Percentiles rank a stretch among this genome's conserved stretches.
These are phyloP conservation scores for Adiantum capillusveneris DNA, from an alignment of 75 land plant species.

Conservation along the genomic window DNA sequence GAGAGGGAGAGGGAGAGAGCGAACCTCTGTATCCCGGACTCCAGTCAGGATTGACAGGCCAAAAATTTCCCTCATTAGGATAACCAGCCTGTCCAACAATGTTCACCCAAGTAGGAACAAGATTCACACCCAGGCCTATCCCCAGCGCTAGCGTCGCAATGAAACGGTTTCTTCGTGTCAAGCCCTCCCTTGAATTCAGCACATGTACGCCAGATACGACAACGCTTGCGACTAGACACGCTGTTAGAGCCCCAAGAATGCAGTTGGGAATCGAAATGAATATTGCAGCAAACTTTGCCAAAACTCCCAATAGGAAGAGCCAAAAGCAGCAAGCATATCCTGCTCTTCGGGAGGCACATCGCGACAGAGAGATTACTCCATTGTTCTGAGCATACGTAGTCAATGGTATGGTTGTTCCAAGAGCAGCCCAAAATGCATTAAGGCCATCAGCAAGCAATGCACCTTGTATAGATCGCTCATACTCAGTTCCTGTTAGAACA, in stretches of 20 bases:
- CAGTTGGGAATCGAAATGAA: slow-evolving; percentile 31
- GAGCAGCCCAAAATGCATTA: slow-evolving; percentile 33
- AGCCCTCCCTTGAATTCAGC: slow-evolving; percentile 17
- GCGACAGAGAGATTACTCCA: slow-evolving; percentile 37
- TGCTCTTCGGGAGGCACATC: slow-evolving; percentile 36
- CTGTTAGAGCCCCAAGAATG: slow-evolving; percentile 33
- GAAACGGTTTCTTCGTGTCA: slow-evolving; percentile 29
- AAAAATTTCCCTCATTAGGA: slow-evolving; percentile 29
- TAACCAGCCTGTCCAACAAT: slow-evolving; percentile 24
- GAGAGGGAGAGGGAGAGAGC: slow-evolving; percentile 3
- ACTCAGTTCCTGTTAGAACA: slow-evolving; percentile 16
- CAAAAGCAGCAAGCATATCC: slow-evolving; percentile 32
- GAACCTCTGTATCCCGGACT: slow-evolving; percentile 28
- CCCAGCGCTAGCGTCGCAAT: slow-evolving; percentile 31
- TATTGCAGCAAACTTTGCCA: slow-evolving; percentile 34
- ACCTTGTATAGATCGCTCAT: slow-evolving; percentile 31
- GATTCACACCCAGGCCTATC: slow-evolving; percentile 32
- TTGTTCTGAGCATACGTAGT: slow-evolving; percentile 37
- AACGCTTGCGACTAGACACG: slow-evolving; percentile 30
- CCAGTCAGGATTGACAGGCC: slow-evolving; percentile 35
- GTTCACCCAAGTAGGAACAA: slow-evolving; percentile 34
- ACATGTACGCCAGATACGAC: slow-evolving; percentile 31
- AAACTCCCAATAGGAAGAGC: slow-evolving; percentile 25
- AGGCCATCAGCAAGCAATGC: slow-evolving; percentile 34
- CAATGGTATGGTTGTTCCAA: slow-evolving; percentile 29